A percentile compares a stretch with the other conserved stretches of the same genome.
Conservation (phyloP, 1,139 yeast genomes). For the Geotrichum reessii region DNA sequence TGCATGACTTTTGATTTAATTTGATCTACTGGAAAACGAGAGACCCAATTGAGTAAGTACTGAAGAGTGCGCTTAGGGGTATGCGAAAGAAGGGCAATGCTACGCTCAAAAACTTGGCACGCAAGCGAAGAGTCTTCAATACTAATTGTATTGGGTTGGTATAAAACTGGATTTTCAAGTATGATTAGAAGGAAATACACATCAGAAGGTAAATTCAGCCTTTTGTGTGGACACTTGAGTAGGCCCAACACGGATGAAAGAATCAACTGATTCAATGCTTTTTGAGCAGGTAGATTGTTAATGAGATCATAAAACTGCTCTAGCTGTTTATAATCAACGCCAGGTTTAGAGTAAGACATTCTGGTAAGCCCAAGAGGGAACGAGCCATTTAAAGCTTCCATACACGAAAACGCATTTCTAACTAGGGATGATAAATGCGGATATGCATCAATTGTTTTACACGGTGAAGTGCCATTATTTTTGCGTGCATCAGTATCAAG, state of each 20-base stretch:
- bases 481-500: background rate
- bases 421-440: constrained; percentile 21
- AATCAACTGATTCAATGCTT: constrained; percentile 14
- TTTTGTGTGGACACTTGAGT: constrained; percentile 28
- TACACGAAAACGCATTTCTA: constrained; percentile 24
- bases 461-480: background rate
- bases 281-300: background rate
- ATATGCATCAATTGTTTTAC: background rate
- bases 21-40: constrained; percentile 35
- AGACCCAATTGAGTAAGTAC: constrained; percentile 55
- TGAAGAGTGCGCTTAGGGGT: constrained; percentile 41
- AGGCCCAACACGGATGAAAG: constrained; percentile 24
- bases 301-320: constrained; percentile 23
- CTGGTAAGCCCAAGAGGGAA: constrained; percentile 27
- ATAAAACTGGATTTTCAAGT: constrained; percentile 32
- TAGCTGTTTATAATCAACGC: constrained; percentile 27
- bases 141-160: background rate
- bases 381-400: constrained; percentile 27
- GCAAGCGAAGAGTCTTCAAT: constrained; percentile 36
- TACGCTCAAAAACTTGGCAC: constrained; percentile 60
- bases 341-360: constrained; percentile 29
- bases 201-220: constrained; percentile 26
- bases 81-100: constrained; percentile 60
- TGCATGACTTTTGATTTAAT: constrained; percentile 33
- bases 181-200: constrained; percentile 30